Percentiles rank a stretch among this genome's conserved stretches.
Evolutionary conservation across 768 basidiomycete species (phyloP).

Genomic region (Tricholomella constricta): DNA sequence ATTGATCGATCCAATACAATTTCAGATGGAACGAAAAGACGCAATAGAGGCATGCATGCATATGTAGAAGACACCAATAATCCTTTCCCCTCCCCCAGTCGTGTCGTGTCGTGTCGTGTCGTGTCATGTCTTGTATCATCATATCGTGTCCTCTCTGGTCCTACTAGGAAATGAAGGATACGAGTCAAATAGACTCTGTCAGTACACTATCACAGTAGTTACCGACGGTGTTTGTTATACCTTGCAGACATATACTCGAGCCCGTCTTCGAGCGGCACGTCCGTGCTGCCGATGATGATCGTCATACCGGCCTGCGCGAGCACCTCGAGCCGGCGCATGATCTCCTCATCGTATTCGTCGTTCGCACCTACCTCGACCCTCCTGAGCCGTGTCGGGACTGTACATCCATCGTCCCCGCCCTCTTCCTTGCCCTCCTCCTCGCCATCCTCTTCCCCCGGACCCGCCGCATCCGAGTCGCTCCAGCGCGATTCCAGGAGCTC

Average conservation of each 20-base stretch:
- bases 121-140: not conserved
- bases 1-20: constrained; percentile 3
- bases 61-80: not conserved
- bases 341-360: constrained; percentile 18
- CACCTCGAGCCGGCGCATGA: constrained; percentile 17
- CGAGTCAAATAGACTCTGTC: too few species aligned
- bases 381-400: constrained; percentile 10
- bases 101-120: too few species aligned
- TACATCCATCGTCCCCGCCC: too few species aligned
- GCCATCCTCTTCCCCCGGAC: not conserved
- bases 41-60: constrained; percentile 5
- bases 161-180: not conserved
- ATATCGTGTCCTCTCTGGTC: not conserved
- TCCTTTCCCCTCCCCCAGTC: too few species aligned
- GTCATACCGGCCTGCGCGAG: constrained; percentile 22
- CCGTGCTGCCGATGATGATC: constrained; percentile 14
- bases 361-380: constrained; percentile 14
- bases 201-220: not conserved
- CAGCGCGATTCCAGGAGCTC: constrained; percentile 38
- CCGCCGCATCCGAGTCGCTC: not conserved
- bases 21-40: constrained; percentile 33
- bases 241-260: constrained; percentile 15
- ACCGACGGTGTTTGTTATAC: not conserved
- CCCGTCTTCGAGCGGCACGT: constrained; percentile 16
- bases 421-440: too few species aligned